Evolutionary conservation across 176 grass and related monocot genomes (phyloP).

Genomic region (Lolium perenne): DNA sequence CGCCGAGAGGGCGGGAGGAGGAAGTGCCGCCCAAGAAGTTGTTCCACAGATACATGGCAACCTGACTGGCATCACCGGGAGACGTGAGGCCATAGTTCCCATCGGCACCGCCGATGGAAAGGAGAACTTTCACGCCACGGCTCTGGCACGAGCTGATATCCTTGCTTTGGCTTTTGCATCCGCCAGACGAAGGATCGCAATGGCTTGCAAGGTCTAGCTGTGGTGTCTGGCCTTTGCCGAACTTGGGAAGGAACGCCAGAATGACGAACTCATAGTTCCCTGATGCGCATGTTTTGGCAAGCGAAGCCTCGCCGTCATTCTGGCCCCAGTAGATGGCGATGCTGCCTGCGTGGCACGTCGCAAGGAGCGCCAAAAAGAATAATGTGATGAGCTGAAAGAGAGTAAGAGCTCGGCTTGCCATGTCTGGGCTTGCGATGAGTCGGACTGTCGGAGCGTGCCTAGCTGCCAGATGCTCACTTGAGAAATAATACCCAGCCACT

Average conservation of each 20-base stretch:
- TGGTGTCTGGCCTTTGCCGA: conserved; percentile 71
- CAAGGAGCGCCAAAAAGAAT: conserved; percentile 2
- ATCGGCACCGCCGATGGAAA: conserved; percentile 65
- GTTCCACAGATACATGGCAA: conserved; percentile 75
- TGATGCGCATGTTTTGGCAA: conserved; percentile 46
- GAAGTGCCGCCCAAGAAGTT: conserved; percentile 61
- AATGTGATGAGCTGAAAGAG: conserved; percentile 11
- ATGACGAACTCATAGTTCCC: conserved; percentile 66
- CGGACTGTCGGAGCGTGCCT: neutral
- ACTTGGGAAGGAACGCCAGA: conserved; percentile 65
- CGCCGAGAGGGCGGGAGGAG: conserved; percentile 60
- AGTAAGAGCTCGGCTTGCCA: conserved; percentile 33
- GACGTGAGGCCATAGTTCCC: conserved; percentile 64
- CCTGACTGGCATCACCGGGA: conserved; percentile 40
- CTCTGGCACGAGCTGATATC: conserved; percentile 65
- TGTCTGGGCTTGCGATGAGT: neutral
- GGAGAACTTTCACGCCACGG: conserved; percentile 67
- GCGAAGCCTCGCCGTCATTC: conserved; percentile 56
- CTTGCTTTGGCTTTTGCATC: conserved; percentile 52
- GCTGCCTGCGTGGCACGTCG: conserved; percentile 50
- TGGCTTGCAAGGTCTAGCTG: conserved; percentile 60
- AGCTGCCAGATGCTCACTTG: neutral
- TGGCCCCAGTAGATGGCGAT: conserved; percentile 75
- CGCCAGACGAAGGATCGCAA: conserved; percentile 57
- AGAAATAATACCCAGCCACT: neutral